Evolutionary conservation across 2,329 filamentous ascomycete genomes (phyloP), one percentile per base, ranked within the genome.

Genomic region (Xylaria sp.): DNA sequence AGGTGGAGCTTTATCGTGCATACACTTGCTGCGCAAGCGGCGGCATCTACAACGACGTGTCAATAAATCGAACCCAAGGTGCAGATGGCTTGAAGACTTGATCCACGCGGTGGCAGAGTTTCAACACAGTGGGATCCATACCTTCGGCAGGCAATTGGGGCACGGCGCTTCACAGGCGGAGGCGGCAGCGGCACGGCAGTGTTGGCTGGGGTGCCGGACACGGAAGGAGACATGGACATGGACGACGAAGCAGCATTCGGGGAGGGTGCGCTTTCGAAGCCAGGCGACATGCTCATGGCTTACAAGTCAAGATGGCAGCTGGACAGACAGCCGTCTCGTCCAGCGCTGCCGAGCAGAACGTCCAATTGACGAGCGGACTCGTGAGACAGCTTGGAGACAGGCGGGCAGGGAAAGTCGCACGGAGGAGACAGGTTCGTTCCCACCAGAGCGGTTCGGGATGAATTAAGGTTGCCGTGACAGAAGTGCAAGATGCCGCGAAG

Each of bases 1-100:
- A 18, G 85, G 85, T 29, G 85, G 79, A 25, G 79, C 81, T 60
- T 82, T 84, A 9, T 86, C 83, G 71, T 87, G 85, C 21, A 85
- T 74, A 71, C 86, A 88, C 78, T 87, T 88, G 75, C 84, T 87
- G 68, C 86, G 83, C 81, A 87, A 84, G 40, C 85, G 84, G 40
- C 86, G 85, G 70, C 86, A 88, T 80, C 85, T 86, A 68, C 42
- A 50, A 65, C n/a, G 25, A 48, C 40, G 5, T 51, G 59, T 69
- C 35, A 72, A 63, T 44, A 59, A 60, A 35, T 35, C 23, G 25
- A 60, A 27, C 18, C 44, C 29, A 58, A 60, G 8, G 23, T 21
- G 23, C 37, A 21, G 4, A 23, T 47, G 42, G 21, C 13, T 58
- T 50, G 40, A 44, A 32, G 42, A 27, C 25, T 27, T 42, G 54